Conservation (phyloP, 208 protist genomes). For the Crithidia mellificae region DNA sequence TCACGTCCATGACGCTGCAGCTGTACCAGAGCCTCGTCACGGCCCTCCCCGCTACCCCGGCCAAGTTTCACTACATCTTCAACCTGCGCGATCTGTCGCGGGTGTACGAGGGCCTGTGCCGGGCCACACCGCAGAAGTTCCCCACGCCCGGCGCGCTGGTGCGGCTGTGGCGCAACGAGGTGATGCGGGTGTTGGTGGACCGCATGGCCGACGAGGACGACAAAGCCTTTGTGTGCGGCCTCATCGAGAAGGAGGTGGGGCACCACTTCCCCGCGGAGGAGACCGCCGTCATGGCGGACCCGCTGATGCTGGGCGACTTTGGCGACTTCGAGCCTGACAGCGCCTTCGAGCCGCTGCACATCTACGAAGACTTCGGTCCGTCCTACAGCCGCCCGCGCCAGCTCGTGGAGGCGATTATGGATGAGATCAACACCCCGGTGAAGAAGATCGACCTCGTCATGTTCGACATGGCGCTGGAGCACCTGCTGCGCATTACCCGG, state of each 20-base stretch:
- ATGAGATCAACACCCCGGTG: conserved; percentile 93
- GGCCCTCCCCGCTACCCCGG: conserved; percentile 95
- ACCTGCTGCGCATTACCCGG: conserved; percentile 95
- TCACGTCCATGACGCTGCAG: conserved; percentile 94
- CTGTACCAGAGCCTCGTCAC: conserved; percentile 93
- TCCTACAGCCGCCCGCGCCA: conserved; percentile 73
- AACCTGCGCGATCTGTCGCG: conserved; percentile 98
- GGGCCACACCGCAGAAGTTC: conserved; percentile 93
- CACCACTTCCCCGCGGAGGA: conserved; percentile 66
- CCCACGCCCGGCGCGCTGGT: conserved; percentile 61
- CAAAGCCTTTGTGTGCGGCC: conserved; percentile 81
- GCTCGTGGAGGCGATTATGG: conserved; percentile 93
- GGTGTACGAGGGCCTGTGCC: conserved; percentile 97
- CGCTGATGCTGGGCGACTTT: conserved; percentile 97
- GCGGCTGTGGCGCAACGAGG: conserved; percentile 98
- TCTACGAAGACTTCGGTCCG: conserved; percentile 94
- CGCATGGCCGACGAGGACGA: conserved; percentile 95
- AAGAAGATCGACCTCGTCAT: conserved; percentile 97
- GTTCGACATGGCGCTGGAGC: conserved; percentile 98
- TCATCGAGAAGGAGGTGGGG: conserved; percentile 82
- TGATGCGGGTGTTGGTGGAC: conserved; percentile 97
- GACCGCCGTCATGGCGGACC: conserved; percentile 78
- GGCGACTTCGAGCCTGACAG: conserved; percentile 86
- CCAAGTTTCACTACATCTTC: conserved; percentile 99
- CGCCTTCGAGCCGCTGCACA: conserved; percentile 69